These are phyloP conservation scores for Meira miltonrushii DNA, from an alignment of 1,284 basidiomycete genomes.

Conservation along the genomic window DNA sequence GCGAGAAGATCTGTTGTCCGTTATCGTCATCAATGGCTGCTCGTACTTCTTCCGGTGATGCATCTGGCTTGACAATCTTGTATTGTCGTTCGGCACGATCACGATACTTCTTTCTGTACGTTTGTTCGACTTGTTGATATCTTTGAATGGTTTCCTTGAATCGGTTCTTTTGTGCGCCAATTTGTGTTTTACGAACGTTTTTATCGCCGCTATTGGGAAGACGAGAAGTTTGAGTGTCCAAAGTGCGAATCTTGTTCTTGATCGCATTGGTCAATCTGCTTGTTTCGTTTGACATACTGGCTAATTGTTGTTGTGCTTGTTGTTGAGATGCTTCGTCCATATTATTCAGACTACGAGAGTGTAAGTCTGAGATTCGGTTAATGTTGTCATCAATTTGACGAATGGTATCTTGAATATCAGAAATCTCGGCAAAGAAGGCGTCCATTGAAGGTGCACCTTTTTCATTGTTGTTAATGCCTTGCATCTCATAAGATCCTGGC, in stretches of 20 bases:
- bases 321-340: constrained; percentile 50
- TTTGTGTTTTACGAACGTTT: constrained; percentile 53
- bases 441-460: constrained; percentile 19
- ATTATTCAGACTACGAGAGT: constrained; percentile 50
- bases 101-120: constrained; percentile 86
- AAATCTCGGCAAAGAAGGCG: constrained; percentile 48
- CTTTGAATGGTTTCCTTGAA: constrained; percentile 57
- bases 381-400: constrained; percentile 49
- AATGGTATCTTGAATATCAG: constrained; percentile 47
- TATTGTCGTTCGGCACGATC: constrained; percentile 92
- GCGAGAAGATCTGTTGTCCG: constrained; percentile 69
- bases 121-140: constrained; percentile 82
- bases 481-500: constrained; percentile 33
- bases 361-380: constrained; percentile 48
- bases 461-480: constrained; percentile 22
- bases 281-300: constrained; percentile 38
- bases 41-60: constrained; percentile 73
- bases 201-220: constrained; percentile 45
- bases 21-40: constrained; percentile 71
- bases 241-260: constrained; percentile 47
- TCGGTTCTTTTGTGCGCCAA: constrained; percentile 59
- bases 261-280: constrained; percentile 44
- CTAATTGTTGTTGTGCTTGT: constrained; percentile 46
- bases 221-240: constrained; percentile 38
- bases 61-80: constrained; percentile 86